phyloP scores from a whole-genome alignment of 2,329 filamentous ascomycete species.

The Tympanopsis confertula region DNA sequence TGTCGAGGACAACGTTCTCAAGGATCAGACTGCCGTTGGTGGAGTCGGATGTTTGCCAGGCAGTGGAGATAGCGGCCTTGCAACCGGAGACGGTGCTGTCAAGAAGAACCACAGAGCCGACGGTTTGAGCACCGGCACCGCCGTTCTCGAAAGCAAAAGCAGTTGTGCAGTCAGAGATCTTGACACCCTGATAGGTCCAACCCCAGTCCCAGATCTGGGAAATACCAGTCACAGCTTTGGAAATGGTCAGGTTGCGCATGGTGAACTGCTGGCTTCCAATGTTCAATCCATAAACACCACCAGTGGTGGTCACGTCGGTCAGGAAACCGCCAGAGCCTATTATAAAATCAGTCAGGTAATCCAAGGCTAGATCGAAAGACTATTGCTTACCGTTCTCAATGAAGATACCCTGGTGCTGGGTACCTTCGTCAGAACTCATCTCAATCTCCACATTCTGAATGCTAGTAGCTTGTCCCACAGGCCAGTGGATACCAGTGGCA shows the following conservation, averaged over 20 bases:
- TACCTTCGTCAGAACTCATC: conserved; percentile 19
- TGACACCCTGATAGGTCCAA: conserved; percentile 60
- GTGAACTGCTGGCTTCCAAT: conserved; percentile 68
- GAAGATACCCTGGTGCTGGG: conserved; percentile 19
- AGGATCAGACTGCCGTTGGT: conserved; percentile 28
- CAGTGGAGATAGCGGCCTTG: conserved; percentile 55
- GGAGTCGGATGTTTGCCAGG: conserved; percentile 22
- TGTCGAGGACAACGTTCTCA: conserved; percentile 27
- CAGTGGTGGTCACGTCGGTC: too few species aligned
- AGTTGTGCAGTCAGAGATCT: conserved; percentile 49
- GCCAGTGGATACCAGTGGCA: conserved; percentile 41
- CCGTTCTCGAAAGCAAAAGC: conserved; percentile 35
- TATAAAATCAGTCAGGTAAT: conserved; percentile 1
- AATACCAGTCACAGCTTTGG: conserved; percentile 52
- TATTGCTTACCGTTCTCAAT: conserved; percentile 25
- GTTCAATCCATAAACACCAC: too few species aligned
- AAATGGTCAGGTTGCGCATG: conserved; percentile 56
- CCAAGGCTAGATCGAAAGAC: not conserved
- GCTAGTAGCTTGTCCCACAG: conserved; percentile 47
- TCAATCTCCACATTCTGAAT: conserved; percentile 37
- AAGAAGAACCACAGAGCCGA: conserved; percentile 65
- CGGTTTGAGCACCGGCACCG: conserved; percentile 52
- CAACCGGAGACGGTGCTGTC: conserved; percentile 64
- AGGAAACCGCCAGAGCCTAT: too few species aligned
- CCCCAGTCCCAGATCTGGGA: conserved; percentile 68